These are phyloP conservation scores for Chondrus crispus DNA, from an alignment of 23 red algal species.

Conservation along the genomic window DNA sequence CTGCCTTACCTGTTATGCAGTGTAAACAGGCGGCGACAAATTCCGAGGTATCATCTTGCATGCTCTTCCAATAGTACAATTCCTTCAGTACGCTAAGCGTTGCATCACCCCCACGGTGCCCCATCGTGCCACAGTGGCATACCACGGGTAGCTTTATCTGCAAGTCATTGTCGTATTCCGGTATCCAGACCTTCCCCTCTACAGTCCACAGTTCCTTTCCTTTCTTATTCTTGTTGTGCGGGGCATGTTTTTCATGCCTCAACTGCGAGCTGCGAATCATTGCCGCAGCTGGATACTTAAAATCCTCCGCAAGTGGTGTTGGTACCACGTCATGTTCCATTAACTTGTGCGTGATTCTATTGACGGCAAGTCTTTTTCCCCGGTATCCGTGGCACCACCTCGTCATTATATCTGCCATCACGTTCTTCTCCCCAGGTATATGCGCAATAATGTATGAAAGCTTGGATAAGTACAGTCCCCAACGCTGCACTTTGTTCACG, in stretches of 20 bases:
- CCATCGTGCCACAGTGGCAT: background rate
- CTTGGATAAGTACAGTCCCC: constrained; percentile 16
- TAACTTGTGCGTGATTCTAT: too few species aligned
- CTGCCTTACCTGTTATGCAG: background rate
- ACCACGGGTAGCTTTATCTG: background rate
- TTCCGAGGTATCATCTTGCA: background rate
- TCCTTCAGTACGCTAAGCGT: background rate
- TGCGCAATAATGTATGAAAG: constrained; percentile 19
- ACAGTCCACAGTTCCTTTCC: too few species aligned
- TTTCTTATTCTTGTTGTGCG: too few species aligned
- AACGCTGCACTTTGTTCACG: constrained; percentile 29
- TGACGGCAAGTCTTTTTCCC: too few species aligned
- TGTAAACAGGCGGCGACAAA: constrained; percentile 27
- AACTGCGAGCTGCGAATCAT: too few species aligned
- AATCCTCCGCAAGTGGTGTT: too few species aligned
- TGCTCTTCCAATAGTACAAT: background rate
- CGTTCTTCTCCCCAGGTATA: background rate
- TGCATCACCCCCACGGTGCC: constrained; percentile 2
- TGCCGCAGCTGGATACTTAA: too few species aligned
- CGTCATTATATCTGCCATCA: constrained; percentile 36
- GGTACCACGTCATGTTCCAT: too few species aligned
- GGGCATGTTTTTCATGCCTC: too few species aligned
- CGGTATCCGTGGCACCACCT: constrained; percentile 37
- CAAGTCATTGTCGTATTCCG: background rate
- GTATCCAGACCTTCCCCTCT: background rate